Percentiles rank a stretch among this genome's conserved stretches.
phyloP scores from a whole-genome alignment of 306 rosid species.

The Phaseolus lunatus region DNA sequence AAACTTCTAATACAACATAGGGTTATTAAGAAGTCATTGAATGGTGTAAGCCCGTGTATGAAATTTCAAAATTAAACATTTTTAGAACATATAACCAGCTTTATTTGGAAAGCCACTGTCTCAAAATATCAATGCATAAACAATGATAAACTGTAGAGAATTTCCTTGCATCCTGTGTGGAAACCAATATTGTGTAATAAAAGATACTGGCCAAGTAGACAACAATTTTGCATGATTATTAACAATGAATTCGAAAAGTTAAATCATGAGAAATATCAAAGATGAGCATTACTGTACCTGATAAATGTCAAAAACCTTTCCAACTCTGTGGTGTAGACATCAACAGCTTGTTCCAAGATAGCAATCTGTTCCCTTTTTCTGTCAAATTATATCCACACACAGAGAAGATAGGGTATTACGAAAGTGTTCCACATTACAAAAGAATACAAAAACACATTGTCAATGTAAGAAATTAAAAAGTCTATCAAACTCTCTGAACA shows the following conservation, averaged over 20 bases:
- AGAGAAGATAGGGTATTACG: constrained; percentile 27
- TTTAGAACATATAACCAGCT: background rate
- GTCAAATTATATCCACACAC: constrained; percentile 44
- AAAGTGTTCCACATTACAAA: constrained; percentile 29
- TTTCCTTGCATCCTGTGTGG: constrained; percentile 14
- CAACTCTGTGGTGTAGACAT: constrained; percentile 76
- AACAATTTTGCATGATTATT: constrained; percentile 27
- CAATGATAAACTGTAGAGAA: constrained; percentile 6
- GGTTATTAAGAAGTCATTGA: background rate
- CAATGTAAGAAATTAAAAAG: constrained; percentile 22
- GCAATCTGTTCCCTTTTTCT: constrained; percentile 65
- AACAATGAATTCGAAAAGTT: constrained; percentile 4
- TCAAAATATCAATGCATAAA: constrained; percentile 11
- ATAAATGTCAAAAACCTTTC: constrained; percentile 80
- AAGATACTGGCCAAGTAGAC: constrained; percentile 7
- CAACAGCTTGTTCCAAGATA: constrained; percentile 76
- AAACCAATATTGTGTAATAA: background rate
- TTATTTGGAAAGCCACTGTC: constrained; percentile 20
- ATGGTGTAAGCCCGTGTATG: background rate
- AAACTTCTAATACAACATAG: background rate
- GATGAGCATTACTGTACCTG: constrained; percentile 57
- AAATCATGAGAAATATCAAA: constrained; percentile 39
- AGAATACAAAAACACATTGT: constrained; percentile 21
- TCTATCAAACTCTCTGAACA: constrained; percentile 27
- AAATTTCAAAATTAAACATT: background rate